Evolutionary conservation across 257 asterid species (phyloP).

Genomic region (Ballota nigra): DNA sequence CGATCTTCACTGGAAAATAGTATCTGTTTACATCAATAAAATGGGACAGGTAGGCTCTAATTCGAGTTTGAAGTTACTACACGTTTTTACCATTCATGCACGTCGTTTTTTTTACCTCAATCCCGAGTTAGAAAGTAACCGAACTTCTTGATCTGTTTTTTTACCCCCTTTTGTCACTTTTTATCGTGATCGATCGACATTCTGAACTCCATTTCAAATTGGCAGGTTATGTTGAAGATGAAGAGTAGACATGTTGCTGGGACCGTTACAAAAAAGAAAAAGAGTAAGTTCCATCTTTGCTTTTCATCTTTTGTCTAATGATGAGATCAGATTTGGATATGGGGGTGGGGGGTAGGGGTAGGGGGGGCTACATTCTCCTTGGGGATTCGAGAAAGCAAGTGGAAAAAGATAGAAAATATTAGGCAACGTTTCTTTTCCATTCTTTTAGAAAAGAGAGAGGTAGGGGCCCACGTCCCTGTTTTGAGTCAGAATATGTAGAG

Average conservation of each 20-base stretch:
- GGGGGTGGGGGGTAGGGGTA: slow-evolving; percentile 41
- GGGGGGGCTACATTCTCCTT: slow-evolving; percentile 48
- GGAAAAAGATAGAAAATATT: slow-evolving; percentile 23
- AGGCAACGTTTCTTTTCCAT: slow-evolving; percentile 21
- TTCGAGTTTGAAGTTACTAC: slow-evolving; percentile 19
- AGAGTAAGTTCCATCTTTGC: slow-evolving; percentile 62
- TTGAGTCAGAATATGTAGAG: too few relatives aligned
- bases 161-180: slow-evolving; percentile 22
- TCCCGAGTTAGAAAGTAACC: slow-evolving; percentile 10
- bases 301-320: slow-evolving; percentile 44
- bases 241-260: slow-evolving; percentile 97
- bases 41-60: slow-evolving; percentile 68
- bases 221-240: slow-evolving; percentile 79
- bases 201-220: slow-evolving; percentile 26
- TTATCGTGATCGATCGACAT: slow-evolving; percentile 21
- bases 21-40: slow-evolving; percentile 79
- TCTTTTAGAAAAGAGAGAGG: background rate
- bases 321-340: slow-evolving; percentile 59
- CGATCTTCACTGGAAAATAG: slow-evolving; percentile 97
- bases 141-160: slow-evolving; percentile 23
- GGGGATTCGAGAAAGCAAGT: slow-evolving; percentile 86
- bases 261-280: slow-evolving; percentile 98
- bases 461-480: background rate
- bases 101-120: background rate
- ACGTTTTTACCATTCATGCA: background rate